phyloP scores from a whole-genome alignment of 2,329 filamentous ascomycete genomes.

The Calcarisporium arbuscula region DNA sequence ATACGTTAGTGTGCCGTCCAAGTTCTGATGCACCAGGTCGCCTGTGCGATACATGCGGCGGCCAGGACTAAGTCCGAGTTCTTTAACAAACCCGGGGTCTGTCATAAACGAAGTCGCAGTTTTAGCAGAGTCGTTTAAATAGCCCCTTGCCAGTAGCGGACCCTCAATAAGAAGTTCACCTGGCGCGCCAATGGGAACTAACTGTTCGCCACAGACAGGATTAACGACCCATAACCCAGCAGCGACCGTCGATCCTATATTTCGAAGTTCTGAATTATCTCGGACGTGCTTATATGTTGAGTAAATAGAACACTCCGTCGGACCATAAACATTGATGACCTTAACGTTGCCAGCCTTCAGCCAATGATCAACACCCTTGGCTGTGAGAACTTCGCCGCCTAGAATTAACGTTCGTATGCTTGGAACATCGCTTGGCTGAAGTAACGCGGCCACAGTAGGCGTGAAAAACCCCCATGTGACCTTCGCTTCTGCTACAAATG shows the following conservation, averaged over 20 bases:
- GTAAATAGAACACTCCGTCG: not conserved
- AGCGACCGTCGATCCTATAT: not conserved
- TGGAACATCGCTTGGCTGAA: constrained; percentile 2
- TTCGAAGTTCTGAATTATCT: not conserved
- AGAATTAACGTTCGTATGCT: constrained; percentile 6
- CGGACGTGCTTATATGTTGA: not conserved
- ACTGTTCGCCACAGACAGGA: constrained; percentile 25
- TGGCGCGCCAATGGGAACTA: constrained; percentile 32
- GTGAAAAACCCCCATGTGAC: constrained; percentile 3
- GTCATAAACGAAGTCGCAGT: constrained; percentile 45
- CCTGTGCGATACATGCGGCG: constrained; percentile 12
- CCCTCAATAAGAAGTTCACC: constrained; percentile 42
- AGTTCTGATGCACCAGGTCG: constrained; percentile 22
- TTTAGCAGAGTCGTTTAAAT: constrained; percentile 18
- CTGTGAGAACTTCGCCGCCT: constrained; percentile 2
- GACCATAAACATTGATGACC: not conserved
- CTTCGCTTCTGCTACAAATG: not conserved
- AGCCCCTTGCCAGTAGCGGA: constrained; percentile 47
- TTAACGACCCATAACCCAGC: constrained; percentile 25
- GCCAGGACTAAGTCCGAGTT: not conserved
- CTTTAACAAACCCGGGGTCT: constrained; percentile 37
- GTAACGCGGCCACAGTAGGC: constrained; percentile 5
- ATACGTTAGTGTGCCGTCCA: constrained; percentile 12
- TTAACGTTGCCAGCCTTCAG: not conserved
- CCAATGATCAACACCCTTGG: not conserved